A percentile compares a stretch with the other conserved stretches of the same genome.
phyloP scores from a whole-genome alignment of 305 asterid species.

The Fraxinus greggii region DNA sequence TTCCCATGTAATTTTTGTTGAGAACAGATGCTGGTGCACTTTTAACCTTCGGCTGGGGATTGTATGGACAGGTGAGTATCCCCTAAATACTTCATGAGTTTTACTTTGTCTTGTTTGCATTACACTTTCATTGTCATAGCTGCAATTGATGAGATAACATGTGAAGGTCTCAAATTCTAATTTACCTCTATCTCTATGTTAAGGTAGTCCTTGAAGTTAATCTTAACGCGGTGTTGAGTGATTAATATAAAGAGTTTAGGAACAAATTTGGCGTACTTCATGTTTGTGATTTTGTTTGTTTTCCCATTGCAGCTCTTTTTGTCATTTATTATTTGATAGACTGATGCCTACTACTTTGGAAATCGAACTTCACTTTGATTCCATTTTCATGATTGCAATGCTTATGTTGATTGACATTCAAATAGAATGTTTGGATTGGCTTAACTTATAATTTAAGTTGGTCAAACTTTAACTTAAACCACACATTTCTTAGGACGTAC shows the following conservation, averaged over 20 bases:
- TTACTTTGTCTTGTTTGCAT: constrained; percentile 5
- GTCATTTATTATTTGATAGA: not conserved
- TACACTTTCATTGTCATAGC: constrained; percentile 3
- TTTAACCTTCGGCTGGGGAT: constrained; percentile 96
- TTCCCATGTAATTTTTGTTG: constrained; percentile 24
- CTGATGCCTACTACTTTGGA: not conserved
- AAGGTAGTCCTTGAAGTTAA: constrained; percentile 8
- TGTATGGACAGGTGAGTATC: constrained; percentile 87
- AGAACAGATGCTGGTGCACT: constrained; percentile 85
- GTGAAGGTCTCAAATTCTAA: constrained; percentile 9
- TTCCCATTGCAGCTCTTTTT: not conserved
- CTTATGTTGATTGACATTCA: not conserved
- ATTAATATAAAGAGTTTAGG: not conserved
- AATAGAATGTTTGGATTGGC: not conserved
- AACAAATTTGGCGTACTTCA: not conserved
- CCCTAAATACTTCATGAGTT: constrained; percentile 16
- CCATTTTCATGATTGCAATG: not conserved
- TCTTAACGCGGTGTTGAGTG: not conserved
- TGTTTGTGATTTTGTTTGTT: not conserved
- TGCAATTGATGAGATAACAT: not conserved
- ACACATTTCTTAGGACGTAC: not conserved
- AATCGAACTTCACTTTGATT: not conserved
- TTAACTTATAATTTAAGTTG: not conserved
- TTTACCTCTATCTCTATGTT: not conserved
- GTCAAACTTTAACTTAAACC: not conserved